phyloP scores from a whole-genome alignment of 1,139 yeast species.

The Candida pseudoviswanathii region DNA sequence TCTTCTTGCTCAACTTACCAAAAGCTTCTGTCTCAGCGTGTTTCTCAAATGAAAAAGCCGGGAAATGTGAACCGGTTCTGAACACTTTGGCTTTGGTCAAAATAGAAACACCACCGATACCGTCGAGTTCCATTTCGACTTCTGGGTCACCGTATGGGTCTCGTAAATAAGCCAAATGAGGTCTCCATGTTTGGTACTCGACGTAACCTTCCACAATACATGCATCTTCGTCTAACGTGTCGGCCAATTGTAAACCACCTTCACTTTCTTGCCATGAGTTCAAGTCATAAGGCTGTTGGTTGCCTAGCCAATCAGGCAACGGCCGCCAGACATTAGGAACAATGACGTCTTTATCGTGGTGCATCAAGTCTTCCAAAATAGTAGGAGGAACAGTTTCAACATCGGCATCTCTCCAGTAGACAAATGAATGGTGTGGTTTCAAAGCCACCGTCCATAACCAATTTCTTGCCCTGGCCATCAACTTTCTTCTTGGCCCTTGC shows the following conservation, averaged over 20 bases:
- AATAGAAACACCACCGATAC: constrained; percentile 90
- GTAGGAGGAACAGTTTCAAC: constrained; percentile 56
- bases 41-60: constrained; percentile 86
- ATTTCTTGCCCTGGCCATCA: constrained; percentile 58
- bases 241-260: constrained; percentile 80
- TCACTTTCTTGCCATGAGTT: constrained; percentile 91
- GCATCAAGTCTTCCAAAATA: constrained; percentile 55
- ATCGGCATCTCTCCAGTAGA: constrained; percentile 60
- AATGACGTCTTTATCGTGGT: constrained; percentile 52
- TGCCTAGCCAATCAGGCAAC: constrained; percentile 84
- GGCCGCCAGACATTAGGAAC: constrained; percentile 95
- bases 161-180: constrained; percentile 83
- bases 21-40: constrained; percentile 95
- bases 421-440: constrained; percentile 54
- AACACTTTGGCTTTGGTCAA: constrained; percentile 79
- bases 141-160: constrained; percentile 87
- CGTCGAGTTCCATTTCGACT: constrained; percentile 85
- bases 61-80: constrained; percentile 81
- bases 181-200: constrained; percentile 92
- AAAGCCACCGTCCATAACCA: constrained; percentile 56
- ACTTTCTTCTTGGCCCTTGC: constrained; percentile 55
- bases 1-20: constrained; percentile 79
- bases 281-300: constrained; percentile 87
- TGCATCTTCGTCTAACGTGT: constrained; percentile 77
- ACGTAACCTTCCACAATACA: constrained; percentile 92